Base-by-base conservation (phyloP, 2,329 filamentous ascomycete species). In the Verticillium longisporum region DNA sequence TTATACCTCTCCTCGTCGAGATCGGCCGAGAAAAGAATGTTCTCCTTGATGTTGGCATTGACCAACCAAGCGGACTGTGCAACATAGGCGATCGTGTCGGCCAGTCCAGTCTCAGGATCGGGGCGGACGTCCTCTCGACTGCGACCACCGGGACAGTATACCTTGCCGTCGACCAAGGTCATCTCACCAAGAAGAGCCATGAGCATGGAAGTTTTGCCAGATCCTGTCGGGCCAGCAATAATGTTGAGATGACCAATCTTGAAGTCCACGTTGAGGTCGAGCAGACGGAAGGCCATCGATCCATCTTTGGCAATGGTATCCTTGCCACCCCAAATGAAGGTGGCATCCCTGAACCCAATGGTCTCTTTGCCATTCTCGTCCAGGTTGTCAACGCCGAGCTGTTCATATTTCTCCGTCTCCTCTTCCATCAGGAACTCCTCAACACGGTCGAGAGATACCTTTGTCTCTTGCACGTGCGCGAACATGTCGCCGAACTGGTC, bases 401-500 rank as follows among this genome's bases (percentile, higher is more conserved):
- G 95, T 41, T 85, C 80, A 71, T 97, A 98, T 74, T 99, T 99
- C 62, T 96, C 92, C 0, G 95, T 99, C 77, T 99, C 95, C 7
- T 95, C 92, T 72, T 99, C 95, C 61, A 83, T 88, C 53, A 99
- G 76, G 69, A 97, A 99, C 68, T 96, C 90, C 71, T 99, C 94
- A 7, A 99, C 91, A 80, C 95, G 93, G 70, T 97, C 93, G 58
- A 99, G 88, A 0, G 95, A 99, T 21, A 99, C 94, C 77, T 96
- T 96, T 31, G 93, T 91, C 75, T 99, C 95, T 77, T 97, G 92
- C 4, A 99, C 93, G 76, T 98, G 95, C 11, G 95, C 95, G 70
- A 98, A 89, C 95, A 99, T 99, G 74, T 99, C 95, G 58, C 95
- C 95, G 60, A 99, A 83, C 76, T 98, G 94, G 73, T 99, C 95